phyloP scores from a whole-genome alignment of 441 rosid genomes.

The Corymbia calophylla region DNA sequence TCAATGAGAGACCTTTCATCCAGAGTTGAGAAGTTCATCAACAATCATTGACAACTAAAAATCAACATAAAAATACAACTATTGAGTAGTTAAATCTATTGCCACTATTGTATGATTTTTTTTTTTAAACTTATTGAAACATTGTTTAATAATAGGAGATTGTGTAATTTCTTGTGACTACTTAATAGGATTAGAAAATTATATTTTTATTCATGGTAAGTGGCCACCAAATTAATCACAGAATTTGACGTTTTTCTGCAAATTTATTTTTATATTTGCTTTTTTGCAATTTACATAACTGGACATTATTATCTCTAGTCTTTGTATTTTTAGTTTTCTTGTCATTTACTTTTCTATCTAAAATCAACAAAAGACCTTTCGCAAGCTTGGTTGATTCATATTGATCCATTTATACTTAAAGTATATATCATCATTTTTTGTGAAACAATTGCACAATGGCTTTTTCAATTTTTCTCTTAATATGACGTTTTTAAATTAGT shows the following conservation, averaged over 20 bases:
- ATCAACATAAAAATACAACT: background rate
- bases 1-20: background rate
- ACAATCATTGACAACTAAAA: background rate
- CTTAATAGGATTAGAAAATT: background rate
- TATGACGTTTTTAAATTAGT: background rate
- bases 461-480: background rate
- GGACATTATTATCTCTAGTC: fast-evolving
- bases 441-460: background rate
- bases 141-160: background rate
- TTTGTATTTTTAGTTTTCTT: background rate
- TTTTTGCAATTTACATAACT: background rate
- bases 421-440: background rate
- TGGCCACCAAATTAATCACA: background rate
- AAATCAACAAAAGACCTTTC: background rate
- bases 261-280: background rate
- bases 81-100: background rate
- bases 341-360: background rate
- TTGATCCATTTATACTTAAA: background rate
- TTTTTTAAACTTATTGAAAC: background rate
- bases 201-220: background rate
- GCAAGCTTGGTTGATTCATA: background rate
- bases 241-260: background rate
- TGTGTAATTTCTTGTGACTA: background rate
- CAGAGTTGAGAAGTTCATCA: background rate
- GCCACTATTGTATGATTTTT: background rate